A percentile compares a stretch with the other conserved stretches of the same genome.
Conservation (phyloP, 2,329 filamentous ascomycete genomes). For the Arthrobotrys conoides region DNA sequence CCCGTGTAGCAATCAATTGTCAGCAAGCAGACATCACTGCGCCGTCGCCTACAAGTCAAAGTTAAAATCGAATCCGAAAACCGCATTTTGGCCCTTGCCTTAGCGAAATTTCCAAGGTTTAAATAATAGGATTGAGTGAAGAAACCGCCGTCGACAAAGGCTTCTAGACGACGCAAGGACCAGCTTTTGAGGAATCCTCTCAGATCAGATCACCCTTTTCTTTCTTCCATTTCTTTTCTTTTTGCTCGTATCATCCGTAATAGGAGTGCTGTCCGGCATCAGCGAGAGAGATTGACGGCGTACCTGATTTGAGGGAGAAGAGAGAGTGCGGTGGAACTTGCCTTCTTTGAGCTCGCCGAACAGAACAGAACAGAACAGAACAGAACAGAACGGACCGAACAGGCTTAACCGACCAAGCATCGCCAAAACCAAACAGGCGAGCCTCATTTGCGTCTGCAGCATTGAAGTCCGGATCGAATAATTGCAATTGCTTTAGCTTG, state of each 20-base stretch:
- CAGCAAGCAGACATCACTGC: neutral
- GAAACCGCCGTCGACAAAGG: neutral
- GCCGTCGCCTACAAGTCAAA: slow-evolving; percentile 1
- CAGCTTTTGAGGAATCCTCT: slow-evolving; percentile 22
- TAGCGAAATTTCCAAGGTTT: slow-evolving; percentile 19
- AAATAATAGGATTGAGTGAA: neutral
- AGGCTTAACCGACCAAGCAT: neutral
- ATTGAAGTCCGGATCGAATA: slow-evolving; percentile 6
- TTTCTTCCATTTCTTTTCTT: neutral
- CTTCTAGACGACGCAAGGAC: slow-evolving; percentile 16
- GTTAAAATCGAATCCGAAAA: slow-evolving; percentile 4
- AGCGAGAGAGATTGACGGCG: slow-evolving; percentile 16
- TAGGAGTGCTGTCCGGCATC: slow-evolving; percentile 6
- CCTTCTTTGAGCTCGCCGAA: slow-evolving; percentile 59
- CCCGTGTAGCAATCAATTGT: neutral
- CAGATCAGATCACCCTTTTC: slow-evolving; percentile 12
- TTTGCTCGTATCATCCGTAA: slow-evolving; percentile 7
- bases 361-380: slow-evolving; percentile 5
- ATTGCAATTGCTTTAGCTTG: neutral
- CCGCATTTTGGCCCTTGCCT: slow-evolving; percentile 18
- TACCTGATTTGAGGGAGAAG: slow-evolving; percentile 11
- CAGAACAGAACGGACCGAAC: neutral
- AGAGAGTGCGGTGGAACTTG: slow-evolving; percentile 35
- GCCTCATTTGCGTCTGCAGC: slow-evolving; percentile 11
- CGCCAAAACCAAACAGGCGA: slow-evolving; percentile 35